Conservation (phyloP, 345 rosid genomes). For the Eucalyptus regnans region DNA sequence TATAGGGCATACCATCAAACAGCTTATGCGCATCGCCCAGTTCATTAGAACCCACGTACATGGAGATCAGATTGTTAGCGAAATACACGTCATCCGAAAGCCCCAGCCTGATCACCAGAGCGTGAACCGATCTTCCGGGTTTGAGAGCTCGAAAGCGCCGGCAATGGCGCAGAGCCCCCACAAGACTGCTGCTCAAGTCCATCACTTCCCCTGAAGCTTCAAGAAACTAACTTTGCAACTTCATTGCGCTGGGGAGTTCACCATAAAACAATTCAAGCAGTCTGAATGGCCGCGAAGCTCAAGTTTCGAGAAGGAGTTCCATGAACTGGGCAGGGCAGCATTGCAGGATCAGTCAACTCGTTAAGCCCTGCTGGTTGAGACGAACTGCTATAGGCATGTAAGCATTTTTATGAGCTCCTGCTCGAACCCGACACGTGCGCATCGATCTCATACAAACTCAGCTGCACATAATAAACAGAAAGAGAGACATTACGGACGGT, state of each 20-base stretch:
- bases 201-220: neutral
- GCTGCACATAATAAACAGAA: neutral
- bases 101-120: slow-evolving; percentile 25
- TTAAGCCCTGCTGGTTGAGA: neutral
- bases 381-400: neutral
- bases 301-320: neutral
- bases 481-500: neutral
- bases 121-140: slow-evolving; percentile 36
- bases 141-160: slow-evolving; percentile 28
- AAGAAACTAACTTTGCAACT: neutral
- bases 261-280: neutral
- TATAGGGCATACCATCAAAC: slow-evolving; percentile 55
- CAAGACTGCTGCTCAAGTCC: slow-evolving; percentile 25
- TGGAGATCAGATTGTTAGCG: slow-evolving; percentile 38
- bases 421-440: neutral
- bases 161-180: slow-evolving; percentile 41
- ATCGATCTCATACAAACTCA: neutral
- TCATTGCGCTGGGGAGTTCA: neutral
- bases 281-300: neutral
- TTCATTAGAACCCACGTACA: slow-evolving; percentile 19
- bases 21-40: slow-evolving; percentile 23
- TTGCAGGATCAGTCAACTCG: neutral
- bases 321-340: neutral
- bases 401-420: neutral
- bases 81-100: slow-evolving; percentile 15